A percentile compares a stretch with the other conserved stretches of the same genome.
Evolutionary conservation across 2,329 filamentous ascomycete genomes (phyloP).

Genomic region (Fusarium verticillioides): DNA sequence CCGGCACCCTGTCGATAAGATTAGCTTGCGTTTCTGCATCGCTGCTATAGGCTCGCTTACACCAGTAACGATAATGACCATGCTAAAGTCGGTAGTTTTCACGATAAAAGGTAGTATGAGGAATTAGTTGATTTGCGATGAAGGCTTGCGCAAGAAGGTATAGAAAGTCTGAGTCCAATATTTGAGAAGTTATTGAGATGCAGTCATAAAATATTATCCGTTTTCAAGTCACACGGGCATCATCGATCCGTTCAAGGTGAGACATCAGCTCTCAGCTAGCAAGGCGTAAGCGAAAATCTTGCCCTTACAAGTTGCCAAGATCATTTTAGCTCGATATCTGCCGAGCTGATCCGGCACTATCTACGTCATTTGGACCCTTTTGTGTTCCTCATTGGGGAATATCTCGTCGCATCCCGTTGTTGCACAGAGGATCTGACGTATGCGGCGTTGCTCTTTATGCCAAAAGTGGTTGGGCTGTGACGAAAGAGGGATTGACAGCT

Average conservation of each 20-base stretch:
- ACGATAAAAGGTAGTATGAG: background rate
- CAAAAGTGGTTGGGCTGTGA: background rate
- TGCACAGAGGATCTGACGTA: slow-evolving; percentile 9
- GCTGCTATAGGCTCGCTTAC: background rate
- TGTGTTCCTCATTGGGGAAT: background rate
- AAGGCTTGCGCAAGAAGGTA: background rate
- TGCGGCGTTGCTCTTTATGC: background rate
- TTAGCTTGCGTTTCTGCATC: background rate
- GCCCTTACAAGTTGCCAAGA: background rate
- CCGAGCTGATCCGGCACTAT: background rate
- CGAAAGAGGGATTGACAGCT: background rate
- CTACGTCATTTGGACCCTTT: background rate
- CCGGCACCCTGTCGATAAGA: slow-evolving; percentile 17
- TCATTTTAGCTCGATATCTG: background rate
- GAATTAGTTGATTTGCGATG: background rate
- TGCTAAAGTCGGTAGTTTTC: background rate
- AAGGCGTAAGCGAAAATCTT: slow-evolving; percentile 16
- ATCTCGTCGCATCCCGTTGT: background rate
- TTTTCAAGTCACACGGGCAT: background rate
- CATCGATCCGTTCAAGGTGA: background rate
- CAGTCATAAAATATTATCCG: background rate
- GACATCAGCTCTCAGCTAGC: slow-evolving; percentile 15
- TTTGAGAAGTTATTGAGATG: rapidly evolving
- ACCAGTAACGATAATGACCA: slow-evolving; percentile 30
- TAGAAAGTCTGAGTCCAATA: rapidly evolving